Evolutionary conservation across 257 asterid genomes (phyloP), one percentile per base, ranked within the genome.

Genomic region (Capsicum baccatum): DNA sequence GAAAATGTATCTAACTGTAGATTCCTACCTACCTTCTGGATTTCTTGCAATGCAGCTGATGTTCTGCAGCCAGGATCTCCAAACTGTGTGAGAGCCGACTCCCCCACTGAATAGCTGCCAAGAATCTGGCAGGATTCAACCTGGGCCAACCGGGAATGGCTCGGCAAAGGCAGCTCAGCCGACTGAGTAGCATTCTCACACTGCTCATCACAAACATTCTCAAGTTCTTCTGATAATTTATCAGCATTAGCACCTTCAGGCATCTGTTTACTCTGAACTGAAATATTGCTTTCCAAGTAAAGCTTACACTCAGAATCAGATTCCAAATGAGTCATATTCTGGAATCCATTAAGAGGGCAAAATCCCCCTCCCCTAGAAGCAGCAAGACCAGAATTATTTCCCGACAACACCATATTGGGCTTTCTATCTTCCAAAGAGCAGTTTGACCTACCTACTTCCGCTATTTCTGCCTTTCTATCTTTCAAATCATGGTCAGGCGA

Each of bases 61-160:
- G 81, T 92, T 84, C 85, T 85, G 87, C 87, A 64, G 82, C 85
- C 83, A 83, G 76, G 73, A 82, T 86, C 92, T 71, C 91, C 89
- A 79, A 87, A 91, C 71, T 80, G 83, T 79, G 87, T 92, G 81
- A 84, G 87, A 83, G 83, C 87, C n/a, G 92, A 89, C 83, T 85
- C 92, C 8, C 94, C 87, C 68, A 90, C 81, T 4, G 95, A 92
- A 86, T 90, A 90, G 15, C 92, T 91, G 83, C 87, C 79, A 80
- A 89, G 92, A 78, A 94, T 84, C 80, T 87, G 93, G 64, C 92
- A 62, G 81, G 90, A 83, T 16, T 89, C 92, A 79, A 88, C 84
- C 79, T 83, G 86, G 86, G 86, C 90, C 56, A 88, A 69, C 76
- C 42, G 82, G 33, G 92, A 87, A 81, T 76, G 44, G n/a, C 90